Evolutionary conservation across 169 alveolate genomes (phyloP).

Genomic region (Perkinsus olseni): DNA sequence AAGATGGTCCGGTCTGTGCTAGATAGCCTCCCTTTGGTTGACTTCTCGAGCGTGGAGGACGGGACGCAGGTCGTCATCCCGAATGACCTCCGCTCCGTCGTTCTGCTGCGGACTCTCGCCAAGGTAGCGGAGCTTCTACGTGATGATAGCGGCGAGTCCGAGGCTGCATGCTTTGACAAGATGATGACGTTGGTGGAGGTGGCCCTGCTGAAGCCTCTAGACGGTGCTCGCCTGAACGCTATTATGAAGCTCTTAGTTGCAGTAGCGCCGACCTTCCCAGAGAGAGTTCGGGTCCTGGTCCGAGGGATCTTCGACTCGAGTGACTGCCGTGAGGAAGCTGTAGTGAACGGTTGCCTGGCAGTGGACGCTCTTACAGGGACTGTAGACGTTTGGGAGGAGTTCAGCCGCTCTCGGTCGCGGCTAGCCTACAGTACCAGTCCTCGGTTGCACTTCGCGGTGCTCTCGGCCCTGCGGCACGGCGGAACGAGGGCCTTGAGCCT

Average conservation of each 20-base stretch:
- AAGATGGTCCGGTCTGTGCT: neutral
- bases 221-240: neutral
- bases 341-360: neutral
- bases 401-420: neutral
- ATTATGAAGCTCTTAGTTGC: neutral
- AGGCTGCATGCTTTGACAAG: neutral
- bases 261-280: neutral
- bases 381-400: neutral
- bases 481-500: neutral
- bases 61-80: neutral
- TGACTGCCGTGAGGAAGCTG: neutral
- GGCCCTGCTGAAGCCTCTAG: neutral
- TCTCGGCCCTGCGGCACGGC: neutral
- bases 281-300: neutral
- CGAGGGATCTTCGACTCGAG: neutral
- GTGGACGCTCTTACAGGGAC: neutral
- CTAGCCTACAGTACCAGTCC: neutral
- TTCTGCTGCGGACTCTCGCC: neutral
- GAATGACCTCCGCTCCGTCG: neutral
- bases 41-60: neutral
- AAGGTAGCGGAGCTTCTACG: neutral
- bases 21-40: neutral
- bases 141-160: neutral
- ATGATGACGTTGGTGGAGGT: neutral
- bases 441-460: neutral